Evolutionary conservation across 768 basidiomycete genomes (phyloP).

Genomic region (Rhodosporidiobolus odoratus): DNA sequence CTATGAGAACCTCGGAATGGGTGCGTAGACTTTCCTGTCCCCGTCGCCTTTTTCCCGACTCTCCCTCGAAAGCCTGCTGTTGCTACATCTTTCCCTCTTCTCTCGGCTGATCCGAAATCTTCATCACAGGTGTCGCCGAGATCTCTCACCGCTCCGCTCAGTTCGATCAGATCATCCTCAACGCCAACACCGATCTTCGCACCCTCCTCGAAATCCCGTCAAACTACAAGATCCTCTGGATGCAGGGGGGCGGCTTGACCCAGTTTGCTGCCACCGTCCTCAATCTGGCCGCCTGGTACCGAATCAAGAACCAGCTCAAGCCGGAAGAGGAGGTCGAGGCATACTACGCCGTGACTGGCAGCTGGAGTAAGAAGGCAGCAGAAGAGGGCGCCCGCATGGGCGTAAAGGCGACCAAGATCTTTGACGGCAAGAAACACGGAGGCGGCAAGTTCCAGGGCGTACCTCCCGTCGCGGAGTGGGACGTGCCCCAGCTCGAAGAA

Average conservation of each 20-base stretch:
- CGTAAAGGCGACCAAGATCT: constrained; percentile 62
- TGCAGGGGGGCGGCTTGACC: constrained; percentile 85
- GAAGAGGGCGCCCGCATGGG: constrained; percentile 73
- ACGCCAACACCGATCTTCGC: constrained; percentile 64
- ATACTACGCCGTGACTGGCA: constrained; percentile 89
- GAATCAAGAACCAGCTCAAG: constrained; percentile 61
- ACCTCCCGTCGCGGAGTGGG: constrained; percentile 66
- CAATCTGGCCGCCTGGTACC: constrained; percentile 82
- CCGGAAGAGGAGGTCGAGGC: constrained; percentile 57
- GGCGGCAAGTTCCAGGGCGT: constrained; percentile 55
- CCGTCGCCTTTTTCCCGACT: too few relatives aligned
- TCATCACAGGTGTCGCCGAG: constrained; percentile 61
- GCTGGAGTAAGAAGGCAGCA: constrained; percentile 81
- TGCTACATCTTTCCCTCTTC: too few relatives aligned
- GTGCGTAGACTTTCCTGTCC: constrained; percentile 45
- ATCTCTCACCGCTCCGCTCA: constrained; percentile 91
- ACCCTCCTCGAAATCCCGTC: constrained; percentile 72
- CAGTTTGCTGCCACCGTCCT: constrained; percentile 90
- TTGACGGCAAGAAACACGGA: constrained; percentile 57
- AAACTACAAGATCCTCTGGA: constrained; percentile 80
- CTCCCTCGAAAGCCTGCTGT: too few relatives aligned
- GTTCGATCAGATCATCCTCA: constrained; percentile 65
- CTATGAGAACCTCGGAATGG: constrained; percentile 82
- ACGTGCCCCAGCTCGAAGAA: constrained; percentile 54
- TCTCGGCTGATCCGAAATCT: too few relatives aligned